A percentile compares a stretch with the other conserved stretches of the same genome.
phyloP scores from a whole-genome alignment of 768 basidiomycete species.

The Hemileccinum rubropunctum region DNA sequence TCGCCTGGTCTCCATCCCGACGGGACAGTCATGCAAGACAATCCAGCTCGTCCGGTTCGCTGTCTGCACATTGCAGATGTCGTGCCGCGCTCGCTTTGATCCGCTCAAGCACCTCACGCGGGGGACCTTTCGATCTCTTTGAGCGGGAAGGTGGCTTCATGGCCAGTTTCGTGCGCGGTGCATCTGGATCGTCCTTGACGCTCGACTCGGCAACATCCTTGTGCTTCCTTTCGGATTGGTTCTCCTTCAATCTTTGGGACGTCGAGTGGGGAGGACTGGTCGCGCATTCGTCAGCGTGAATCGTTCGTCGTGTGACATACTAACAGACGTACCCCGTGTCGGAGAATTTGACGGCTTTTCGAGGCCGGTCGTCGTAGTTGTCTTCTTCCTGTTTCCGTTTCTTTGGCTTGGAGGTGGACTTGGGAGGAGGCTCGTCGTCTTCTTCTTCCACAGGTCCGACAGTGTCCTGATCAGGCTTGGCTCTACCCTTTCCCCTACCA shows the following conservation, averaged over 20 bases:
- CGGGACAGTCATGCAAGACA: slow-evolving; percentile 37
- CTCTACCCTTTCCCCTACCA: background rate
- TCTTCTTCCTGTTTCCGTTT: slow-evolving; percentile 22
- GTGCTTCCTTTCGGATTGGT: slow-evolving; percentile 11
- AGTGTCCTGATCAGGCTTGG: background rate
- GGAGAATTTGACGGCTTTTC: slow-evolving; percentile 18
- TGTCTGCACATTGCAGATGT: slow-evolving; percentile 18
- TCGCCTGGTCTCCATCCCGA: too few relatives aligned
- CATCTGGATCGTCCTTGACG: background rate
- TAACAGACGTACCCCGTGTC: slow-evolving; percentile 13
- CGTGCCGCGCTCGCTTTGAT: slow-evolving; percentile 32
- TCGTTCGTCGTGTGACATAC: background rate
- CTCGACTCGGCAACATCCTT: background rate
- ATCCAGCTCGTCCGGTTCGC: slow-evolving; percentile 46
- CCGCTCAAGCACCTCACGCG: slow-evolving; percentile 38
- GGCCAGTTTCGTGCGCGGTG: background rate
- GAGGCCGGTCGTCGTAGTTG: slow-evolving; percentile 21
- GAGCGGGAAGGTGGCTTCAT: slow-evolving; percentile 3
- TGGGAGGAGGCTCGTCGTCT: background rate
- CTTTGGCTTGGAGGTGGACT: slow-evolving; percentile 5
- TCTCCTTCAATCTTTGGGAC: slow-evolving; percentile 37
- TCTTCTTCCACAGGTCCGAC: background rate
- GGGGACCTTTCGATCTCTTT: slow-evolving; percentile 34
- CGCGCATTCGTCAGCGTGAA: background rate
- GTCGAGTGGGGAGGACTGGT: slow-evolving; percentile 12